These are phyloP conservation scores for Podospora conica DNA, from an alignment of 495 filamentous ascomycete genomes.

Conservation along the genomic window DNA sequence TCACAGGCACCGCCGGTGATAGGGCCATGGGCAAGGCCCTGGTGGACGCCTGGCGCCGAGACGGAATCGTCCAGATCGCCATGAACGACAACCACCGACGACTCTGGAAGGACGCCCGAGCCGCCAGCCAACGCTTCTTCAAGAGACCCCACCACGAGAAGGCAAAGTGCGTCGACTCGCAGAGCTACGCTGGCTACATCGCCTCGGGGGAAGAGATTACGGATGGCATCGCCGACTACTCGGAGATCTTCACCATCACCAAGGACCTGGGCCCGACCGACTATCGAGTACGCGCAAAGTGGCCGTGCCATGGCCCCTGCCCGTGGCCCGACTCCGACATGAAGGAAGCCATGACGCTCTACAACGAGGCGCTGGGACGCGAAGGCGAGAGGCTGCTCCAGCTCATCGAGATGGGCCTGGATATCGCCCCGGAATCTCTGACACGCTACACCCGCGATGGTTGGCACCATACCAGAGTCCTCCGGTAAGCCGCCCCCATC, in stretches of 20 bases:
- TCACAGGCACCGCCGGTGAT: conserved; percentile 24
- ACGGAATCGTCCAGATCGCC: conserved; percentile 41
- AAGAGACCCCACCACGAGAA: conserved; percentile 26
- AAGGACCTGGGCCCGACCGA: conserved; percentile 36
- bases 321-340: conserved; percentile 39
- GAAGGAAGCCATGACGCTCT: conserved; percentile 28
- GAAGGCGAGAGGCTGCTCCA: conserved; percentile 36
- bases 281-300: conserved; percentile 30
- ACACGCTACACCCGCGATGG: conserved; percentile 36
- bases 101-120: conserved; percentile 24
- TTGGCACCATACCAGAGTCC: conserved; percentile 42
- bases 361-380: conserved; percentile 27
- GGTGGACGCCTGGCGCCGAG: conserved; percentile 34
- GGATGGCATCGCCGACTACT: conserved; percentile 42
- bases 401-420: conserved; percentile 35
- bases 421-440: conserved; percentile 23
- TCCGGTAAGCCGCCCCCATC: conserved; percentile 24
- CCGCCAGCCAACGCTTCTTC: conserved; percentile 36
- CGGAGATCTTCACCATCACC: conserved; percentile 44
- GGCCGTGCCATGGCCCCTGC: conserved; percentile 43
- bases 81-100: conserved; percentile 23
- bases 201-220: conserved; percentile 45
- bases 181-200: conserved; percentile 43
- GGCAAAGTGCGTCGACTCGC: conserved; percentile 37
- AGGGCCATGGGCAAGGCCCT: conserved; percentile 30